phyloP scores from a whole-genome alignment of 306 rosid species.

The Dicorynia guianensis region DNA sequence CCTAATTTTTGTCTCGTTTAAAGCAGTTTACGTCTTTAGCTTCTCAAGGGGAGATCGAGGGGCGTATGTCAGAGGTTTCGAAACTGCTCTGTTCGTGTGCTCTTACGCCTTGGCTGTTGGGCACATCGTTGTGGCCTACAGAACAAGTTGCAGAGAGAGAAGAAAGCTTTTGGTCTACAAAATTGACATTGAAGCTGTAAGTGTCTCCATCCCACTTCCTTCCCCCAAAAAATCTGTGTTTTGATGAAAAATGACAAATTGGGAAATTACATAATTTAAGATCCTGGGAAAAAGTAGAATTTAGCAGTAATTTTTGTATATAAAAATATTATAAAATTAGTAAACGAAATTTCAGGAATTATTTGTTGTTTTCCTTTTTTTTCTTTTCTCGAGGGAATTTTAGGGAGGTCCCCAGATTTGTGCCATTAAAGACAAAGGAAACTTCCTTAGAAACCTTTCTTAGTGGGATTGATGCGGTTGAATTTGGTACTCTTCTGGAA shows the following conservation, averaged over 20 bases:
- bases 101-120: conserved; percentile 82
- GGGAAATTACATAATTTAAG: background rate
- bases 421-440: conserved; percentile 5
- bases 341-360: background rate
- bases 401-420: conserved; percentile 38
- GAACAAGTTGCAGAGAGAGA: conserved; percentile 97
- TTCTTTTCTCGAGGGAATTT: conserved; percentile 27
- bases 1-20: conserved; percentile 77
- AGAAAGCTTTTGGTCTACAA: conserved; percentile 92
- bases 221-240: background rate
- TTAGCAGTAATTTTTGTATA: too few relatives aligned
- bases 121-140: conserved; percentile 83
- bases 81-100: conserved; percentile 73
- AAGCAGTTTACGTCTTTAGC: conserved; percentile 73
- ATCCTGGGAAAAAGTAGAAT: too few relatives aligned
- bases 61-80: conserved; percentile 52
- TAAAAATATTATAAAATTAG: background rate
- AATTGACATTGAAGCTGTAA: conserved; percentile 97
- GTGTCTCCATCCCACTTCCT: conserved; percentile 42
- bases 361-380: background rate
- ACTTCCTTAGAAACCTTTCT: conserved; percentile 32
- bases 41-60: conserved; percentile 39
- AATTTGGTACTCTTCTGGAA: conserved; percentile 50
- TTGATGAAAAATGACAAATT: background rate
- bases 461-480: conserved; percentile 31